Evolutionary conservation across 78 protist genomes (phyloP).

Genomic region (Protostelium mycophagum): DNA sequence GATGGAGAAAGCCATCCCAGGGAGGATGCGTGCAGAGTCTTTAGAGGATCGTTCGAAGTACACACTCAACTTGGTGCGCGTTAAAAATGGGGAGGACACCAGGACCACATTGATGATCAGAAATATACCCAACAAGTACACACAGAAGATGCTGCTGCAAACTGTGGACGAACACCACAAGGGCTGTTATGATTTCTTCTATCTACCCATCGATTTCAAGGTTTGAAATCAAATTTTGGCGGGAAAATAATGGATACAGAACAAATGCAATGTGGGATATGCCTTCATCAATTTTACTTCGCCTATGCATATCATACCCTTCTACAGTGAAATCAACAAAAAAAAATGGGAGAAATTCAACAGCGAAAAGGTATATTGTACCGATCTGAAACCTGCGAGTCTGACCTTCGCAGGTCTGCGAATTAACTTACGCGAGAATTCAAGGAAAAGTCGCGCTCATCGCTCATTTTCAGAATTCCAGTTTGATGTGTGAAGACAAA

Average conservation of each 20-base stretch:
- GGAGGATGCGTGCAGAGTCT: background rate
- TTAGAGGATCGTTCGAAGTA: background rate
- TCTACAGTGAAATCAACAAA: conserved; percentile 45
- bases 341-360: conserved; percentile 76
- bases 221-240: conserved; percentile 10
- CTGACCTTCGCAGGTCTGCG: conserved; percentile 55
- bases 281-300: conserved; percentile 78
- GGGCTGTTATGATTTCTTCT: conserved; percentile 79
- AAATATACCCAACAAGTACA: conserved; percentile 84
- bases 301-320: conserved; percentile 23
- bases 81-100: conserved; percentile 41
- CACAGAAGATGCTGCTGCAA: conserved; percentile 44
- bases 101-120: conserved; percentile 82
- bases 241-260: conserved; percentile 21
- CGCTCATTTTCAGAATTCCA: conserved; percentile 28
- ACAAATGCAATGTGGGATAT: conserved; percentile 78
- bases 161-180: conserved; percentile 53
- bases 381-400: too few relatives aligned
- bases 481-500: background rate
- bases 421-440: conserved; percentile 74
- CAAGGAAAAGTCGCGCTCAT: conserved; percentile 31
- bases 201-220: conserved; percentile 83
- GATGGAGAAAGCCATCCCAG: background rate
- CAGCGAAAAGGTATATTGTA: conserved; percentile 12
- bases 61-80: conserved; percentile 15